These are phyloP conservation scores for Chlorociboria aeruginascens DNA, from an alignment of 495 filamentous ascomycete genomes.

Conservation along the genomic window DNA sequence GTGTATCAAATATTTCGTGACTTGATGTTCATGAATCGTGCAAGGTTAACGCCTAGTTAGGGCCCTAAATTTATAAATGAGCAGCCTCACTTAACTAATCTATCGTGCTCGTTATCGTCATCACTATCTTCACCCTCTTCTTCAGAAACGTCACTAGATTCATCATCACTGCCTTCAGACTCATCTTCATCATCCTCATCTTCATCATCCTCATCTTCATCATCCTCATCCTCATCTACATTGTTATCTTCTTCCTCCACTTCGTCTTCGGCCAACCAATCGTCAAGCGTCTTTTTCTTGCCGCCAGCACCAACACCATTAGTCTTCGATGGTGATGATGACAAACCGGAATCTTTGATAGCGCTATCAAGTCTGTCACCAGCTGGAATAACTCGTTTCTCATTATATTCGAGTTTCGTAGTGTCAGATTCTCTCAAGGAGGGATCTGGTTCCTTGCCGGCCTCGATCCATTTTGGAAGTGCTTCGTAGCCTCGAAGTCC, in stretches of 20 bases:
- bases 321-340: slow-evolving; percentile 10
- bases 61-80: slow-evolving; percentile 2
- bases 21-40: slow-evolving; percentile 1
- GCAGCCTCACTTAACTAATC: slow-evolving; percentile 26
- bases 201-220: slow-evolving; percentile 30
- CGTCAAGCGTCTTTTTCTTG: slow-evolving; percentile 65
- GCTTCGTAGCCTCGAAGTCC: slow-evolving; percentile 65
- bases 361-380: slow-evolving; percentile 52
- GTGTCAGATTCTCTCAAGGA: slow-evolving; percentile 47
- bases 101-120: slow-evolving; percentile 34
- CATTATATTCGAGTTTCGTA: slow-evolving; percentile 24
- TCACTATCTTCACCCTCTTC: slow-evolving; percentile 32
- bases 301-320: slow-evolving; percentile 12
- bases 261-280: slow-evolving; percentile 68
- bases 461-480: slow-evolving; percentile 74
- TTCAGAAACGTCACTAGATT: slow-evolving; percentile 27
- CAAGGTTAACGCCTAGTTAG: slow-evolving; percentile 6
- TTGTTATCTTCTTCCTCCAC: slow-evolving; percentile 25
- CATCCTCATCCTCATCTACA: slow-evolving; percentile 31
- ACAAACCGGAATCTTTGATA: slow-evolving; percentile 14
- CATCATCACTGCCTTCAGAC: slow-evolving; percentile 25
- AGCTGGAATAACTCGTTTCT: slow-evolving; percentile 39
- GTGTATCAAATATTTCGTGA: slow-evolving; percentile 9
- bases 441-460: slow-evolving; percentile 67
- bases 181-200: slow-evolving; percentile 35